A percentile compares a stretch with the other conserved stretches of the same genome.
These are phyloP conservation scores for Carex littledalei DNA, from an alignment of 176 grass and related monocot species.

Conservation along the genomic window DNA sequence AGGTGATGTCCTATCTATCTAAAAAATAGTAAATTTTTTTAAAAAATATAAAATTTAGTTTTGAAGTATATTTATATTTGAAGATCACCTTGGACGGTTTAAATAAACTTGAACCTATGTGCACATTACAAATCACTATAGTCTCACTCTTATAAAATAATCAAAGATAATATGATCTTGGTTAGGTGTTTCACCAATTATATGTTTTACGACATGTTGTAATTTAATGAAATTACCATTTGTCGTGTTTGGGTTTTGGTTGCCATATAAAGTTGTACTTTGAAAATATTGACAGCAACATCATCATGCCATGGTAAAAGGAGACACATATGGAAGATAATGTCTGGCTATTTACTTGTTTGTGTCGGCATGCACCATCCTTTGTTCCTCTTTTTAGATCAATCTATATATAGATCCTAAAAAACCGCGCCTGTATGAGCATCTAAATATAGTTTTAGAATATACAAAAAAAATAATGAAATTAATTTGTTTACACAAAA, in stretches of 20 bases:
- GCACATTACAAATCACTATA: no score
- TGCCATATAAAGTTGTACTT: neutral
- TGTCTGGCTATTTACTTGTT: neutral
- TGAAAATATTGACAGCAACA: neutral
- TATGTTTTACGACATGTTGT: neutral
- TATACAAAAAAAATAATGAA: neutral
- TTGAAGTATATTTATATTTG: no score
- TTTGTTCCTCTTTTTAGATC: neutral
- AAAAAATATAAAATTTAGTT: no score
- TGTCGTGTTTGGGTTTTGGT: neutral
- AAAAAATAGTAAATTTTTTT: no score
- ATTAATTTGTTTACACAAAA: neutral
- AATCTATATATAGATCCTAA: neutral
- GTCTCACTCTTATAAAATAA: no score
- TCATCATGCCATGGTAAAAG: neutral
- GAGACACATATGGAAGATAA: neutral
- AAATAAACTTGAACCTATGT: no score
- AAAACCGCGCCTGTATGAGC: neutral
- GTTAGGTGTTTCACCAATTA: neutral
- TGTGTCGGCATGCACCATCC: neutral
- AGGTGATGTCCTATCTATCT: no score
- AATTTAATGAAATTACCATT: neutral
- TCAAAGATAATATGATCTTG: no score
- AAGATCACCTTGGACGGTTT: no score
- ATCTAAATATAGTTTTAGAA: neutral